Conservation (phyloP, 805 yeast genomes). For the Komagataella phaffii region DNA sequence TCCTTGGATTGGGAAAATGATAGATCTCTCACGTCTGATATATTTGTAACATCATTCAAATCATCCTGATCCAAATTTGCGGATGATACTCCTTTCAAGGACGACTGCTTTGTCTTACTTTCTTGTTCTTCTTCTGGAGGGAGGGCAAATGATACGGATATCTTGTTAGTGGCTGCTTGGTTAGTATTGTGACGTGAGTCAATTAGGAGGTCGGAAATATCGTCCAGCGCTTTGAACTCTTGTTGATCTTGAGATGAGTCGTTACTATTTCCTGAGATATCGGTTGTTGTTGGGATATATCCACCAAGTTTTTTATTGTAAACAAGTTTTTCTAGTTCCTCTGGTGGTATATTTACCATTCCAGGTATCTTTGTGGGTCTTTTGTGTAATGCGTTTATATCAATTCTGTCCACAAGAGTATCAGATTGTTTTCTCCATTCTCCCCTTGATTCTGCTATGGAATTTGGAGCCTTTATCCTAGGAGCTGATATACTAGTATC, state of each 20-base stretch:
- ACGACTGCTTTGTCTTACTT: neutral
- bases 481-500: neutral
- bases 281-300: neutral
- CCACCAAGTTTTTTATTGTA: neutral
- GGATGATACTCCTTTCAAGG: neutral
- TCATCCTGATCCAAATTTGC: conserved; percentile 10
- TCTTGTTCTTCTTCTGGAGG: neutral
- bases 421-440: neutral
- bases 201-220: neutral
- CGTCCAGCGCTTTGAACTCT: conserved; percentile 1
- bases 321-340: neutral
- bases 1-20: conserved; percentile 35
- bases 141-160: neutral
- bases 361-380: neutral
- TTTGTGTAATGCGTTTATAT: neutral
- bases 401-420: neutral
- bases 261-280: neutral
- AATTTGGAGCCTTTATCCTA: neutral
- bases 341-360: neutral
- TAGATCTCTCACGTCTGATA: conserved; percentile 24
- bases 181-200: neutral
- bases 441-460: neutral
- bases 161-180: neutral
- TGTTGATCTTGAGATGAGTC: neutral
- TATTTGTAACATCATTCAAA: conserved; percentile 17